phyloP scores from a whole-genome alignment of 805 yeast genomes.

The Komagataella populi region DNA sequence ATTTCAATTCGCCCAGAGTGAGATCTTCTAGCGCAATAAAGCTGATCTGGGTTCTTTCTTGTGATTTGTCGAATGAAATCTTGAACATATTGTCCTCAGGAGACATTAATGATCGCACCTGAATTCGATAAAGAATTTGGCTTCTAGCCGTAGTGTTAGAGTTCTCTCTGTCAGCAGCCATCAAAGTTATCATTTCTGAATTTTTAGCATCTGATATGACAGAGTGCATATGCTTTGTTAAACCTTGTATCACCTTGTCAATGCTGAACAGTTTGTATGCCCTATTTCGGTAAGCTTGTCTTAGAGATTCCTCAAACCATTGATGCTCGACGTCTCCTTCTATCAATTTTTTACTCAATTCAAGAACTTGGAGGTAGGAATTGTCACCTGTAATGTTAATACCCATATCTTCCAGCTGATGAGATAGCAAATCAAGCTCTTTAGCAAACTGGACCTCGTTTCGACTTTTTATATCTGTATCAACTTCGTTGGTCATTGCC shows the following conservation, averaged over 20 bases:
- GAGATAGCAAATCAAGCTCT: slow-evolving; percentile 71
- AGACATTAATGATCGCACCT: slow-evolving; percentile 65
- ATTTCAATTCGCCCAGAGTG: slow-evolving; percentile 58
- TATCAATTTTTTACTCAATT: slow-evolving; percentile 59
- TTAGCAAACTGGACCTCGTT: slow-evolving; percentile 66
- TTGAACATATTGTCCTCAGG: slow-evolving; percentile 89
- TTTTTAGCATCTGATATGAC: slow-evolving; percentile 69
- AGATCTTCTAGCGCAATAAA: slow-evolving; percentile 81
- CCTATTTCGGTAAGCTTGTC: slow-evolving; percentile 88
- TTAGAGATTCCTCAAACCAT: slow-evolving; percentile 88
- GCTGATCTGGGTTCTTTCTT: slow-evolving; percentile 50
- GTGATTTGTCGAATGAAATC: slow-evolving; percentile 49
- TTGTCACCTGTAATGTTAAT: slow-evolving; percentile 55
- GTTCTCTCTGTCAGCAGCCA: slow-evolving; percentile 65
- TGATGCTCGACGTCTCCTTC: slow-evolving; percentile 89
- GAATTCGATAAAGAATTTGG: slow-evolving; percentile 84
- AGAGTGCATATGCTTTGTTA: slow-evolving; percentile 78
- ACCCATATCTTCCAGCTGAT: slow-evolving; percentile 72
- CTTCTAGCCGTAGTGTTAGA: slow-evolving; percentile 62
- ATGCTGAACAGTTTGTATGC: slow-evolving; percentile 89
- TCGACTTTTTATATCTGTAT: slow-evolving; percentile 55
- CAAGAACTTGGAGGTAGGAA: slow-evolving; percentile 69
- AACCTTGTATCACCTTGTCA: slow-evolving; percentile 78
- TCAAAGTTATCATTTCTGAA: slow-evolving; percentile 66
- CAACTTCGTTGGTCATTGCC: slow-evolving; percentile 50